phyloP scores from a whole-genome alignment of 2,329 filamentous ascomycete genomes.

The Tolypocladium amazonense region DNA sequence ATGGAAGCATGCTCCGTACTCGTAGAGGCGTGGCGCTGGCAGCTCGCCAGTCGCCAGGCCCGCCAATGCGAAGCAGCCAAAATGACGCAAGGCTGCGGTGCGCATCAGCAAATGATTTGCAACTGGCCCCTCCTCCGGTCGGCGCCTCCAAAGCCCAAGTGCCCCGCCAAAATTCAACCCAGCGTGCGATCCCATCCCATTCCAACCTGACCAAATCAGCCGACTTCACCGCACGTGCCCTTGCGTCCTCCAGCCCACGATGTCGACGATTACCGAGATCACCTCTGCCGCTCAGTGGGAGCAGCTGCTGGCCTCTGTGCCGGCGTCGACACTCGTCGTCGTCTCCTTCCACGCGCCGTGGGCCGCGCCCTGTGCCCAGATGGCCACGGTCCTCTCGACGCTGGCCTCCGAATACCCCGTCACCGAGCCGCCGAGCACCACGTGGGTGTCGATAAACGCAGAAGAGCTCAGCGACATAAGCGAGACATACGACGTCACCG shows the following conservation, averaged over 20 bases:
- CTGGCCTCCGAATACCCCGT: constrained; percentile 79
- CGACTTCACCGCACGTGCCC: background rate
- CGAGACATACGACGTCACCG: constrained; percentile 87
- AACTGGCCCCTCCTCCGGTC: background rate
- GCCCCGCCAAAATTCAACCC: constrained; percentile 6
- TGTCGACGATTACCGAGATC: constrained; percentile 73
- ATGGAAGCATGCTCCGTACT: no score
- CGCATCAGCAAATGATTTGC: background rate
- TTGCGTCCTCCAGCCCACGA: constrained; percentile 22
- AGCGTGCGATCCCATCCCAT: constrained; percentile 5
- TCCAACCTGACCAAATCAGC: background rate
- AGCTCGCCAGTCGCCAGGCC: background rate
- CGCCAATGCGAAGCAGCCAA: constrained; percentile 2
- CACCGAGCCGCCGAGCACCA: constrained; percentile 53
- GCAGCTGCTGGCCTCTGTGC: constrained; percentile 52
- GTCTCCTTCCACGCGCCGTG: constrained; percentile 95
- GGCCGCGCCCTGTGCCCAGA: constrained; percentile 92
- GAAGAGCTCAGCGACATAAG: constrained; percentile 89
- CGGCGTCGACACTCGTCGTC: constrained; percentile 62
- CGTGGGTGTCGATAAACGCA: constrained; percentile 86
- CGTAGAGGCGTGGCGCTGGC: no score
- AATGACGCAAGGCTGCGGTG: constrained; percentile 13
- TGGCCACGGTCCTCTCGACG: constrained; percentile 75
- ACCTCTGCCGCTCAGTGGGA: constrained; percentile 64
- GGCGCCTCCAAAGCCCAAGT: constrained; percentile 2